A percentile compares a stretch with the other conserved stretches of the same genome.
Evolutionary conservation across 768 basidiomycete species (phyloP).

Genomic region (Dentipellis sp.): DNA sequence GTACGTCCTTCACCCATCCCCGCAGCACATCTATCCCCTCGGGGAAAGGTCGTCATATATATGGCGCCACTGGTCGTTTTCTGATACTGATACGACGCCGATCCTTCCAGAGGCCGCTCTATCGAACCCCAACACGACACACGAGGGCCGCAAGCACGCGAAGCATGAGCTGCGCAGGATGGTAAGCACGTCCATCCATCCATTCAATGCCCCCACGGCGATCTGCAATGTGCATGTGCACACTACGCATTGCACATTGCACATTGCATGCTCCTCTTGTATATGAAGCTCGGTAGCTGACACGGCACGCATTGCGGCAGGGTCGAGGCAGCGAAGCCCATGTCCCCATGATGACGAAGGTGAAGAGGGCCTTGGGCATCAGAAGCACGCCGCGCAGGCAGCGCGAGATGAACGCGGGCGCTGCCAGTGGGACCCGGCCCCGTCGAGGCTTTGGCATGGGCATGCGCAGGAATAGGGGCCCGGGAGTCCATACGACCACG

Average conservation of each 20-base stretch:
- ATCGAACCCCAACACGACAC: constrained; percentile 42
- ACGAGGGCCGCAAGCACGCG: constrained; percentile 33
- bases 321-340: constrained; percentile 33
- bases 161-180: constrained; percentile 35
- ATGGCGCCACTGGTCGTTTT: neutral
- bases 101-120: constrained; percentile 33
- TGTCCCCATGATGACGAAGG: constrained; percentile 41
- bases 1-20: constrained; percentile 21
- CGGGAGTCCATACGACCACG: neutral
- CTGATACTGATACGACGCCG: neutral
- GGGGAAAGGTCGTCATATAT: neutral
- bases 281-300: neutral
- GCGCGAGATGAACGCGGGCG: neutral
- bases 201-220: neutral
- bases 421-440: neutral
- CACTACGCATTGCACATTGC: too few relatives aligned
- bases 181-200: constrained; percentile 24
- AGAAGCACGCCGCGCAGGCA: constrained; percentile 31
- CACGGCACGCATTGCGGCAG: constrained; percentile 18
- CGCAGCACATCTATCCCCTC: neutral
- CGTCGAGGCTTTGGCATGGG: neutral
- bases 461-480: neutral
- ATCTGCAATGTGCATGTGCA: too few relatives aligned
- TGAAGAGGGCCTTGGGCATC: constrained; percentile 44
- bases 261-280: neutral